phyloP scores from a whole-genome alignment of 73 alveolate genomes.

The Paramecium caudatum region DNA sequence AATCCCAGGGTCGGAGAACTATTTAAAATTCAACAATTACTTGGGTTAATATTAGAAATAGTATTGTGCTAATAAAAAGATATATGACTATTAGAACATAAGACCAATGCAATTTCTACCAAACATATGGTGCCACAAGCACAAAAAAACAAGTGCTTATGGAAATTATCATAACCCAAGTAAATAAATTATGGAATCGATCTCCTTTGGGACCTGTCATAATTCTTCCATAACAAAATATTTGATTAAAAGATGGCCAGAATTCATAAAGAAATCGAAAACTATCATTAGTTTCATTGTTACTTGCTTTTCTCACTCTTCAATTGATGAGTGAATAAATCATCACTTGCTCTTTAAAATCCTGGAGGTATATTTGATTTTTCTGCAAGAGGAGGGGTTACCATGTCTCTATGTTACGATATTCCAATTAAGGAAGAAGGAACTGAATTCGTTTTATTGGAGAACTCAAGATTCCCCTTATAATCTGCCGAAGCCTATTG shows the following conservation, averaged over 20 bases:
- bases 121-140: slow-evolving; percentile 77
- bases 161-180: slow-evolving; percentile 72
- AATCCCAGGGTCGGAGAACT: slow-evolving; percentile 82
- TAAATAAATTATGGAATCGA: slow-evolving; percentile 41
- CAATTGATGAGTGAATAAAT: not conserved
- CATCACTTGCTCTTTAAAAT: not conserved
- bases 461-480: slow-evolving; percentile 55
- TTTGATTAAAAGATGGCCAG: slow-evolving; percentile 79
- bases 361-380: not conserved
- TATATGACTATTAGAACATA: slow-evolving; percentile 64
- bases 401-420: slow-evolving; percentile 5
- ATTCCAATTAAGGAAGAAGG: slow-evolving; percentile 60
- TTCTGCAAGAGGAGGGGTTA: slow-evolving; percentile 39
- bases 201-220: slow-evolving; percentile 81
- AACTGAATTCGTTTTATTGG: slow-evolving; percentile 1
- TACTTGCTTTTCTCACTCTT: slow-evolving; percentile 35
- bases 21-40: slow-evolving; percentile 1
- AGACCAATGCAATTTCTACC: slow-evolving; percentile 61
- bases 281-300: not conserved
- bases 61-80: slow-evolving; percentile 68
- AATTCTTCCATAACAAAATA: slow-evolving; percentile 74
- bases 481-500: not conserved
- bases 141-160: slow-evolving; percentile 68
- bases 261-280: slow-evolving; percentile 68
- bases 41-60: slow-evolving; percentile 73